A percentile compares a stretch with the other conserved stretches of the same genome.
These are phyloP conservation scores for Furcasterigmium furcatum DNA, from an alignment of 2,329 filamentous ascomycete genomes.

Conservation along the genomic window DNA sequence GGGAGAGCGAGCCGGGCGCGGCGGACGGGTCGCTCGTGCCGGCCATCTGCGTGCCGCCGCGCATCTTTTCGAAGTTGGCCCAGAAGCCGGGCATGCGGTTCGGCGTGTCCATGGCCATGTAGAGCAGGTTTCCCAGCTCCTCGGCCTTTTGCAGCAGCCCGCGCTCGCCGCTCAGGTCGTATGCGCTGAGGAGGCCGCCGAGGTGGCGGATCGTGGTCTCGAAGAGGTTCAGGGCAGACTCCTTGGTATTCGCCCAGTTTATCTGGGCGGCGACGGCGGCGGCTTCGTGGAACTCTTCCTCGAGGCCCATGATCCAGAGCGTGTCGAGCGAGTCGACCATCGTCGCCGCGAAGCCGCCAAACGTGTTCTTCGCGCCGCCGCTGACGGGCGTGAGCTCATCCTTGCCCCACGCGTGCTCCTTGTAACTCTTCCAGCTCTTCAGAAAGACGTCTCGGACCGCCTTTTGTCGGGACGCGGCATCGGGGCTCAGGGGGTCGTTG, in stretches of 20 bases:
- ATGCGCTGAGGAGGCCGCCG: conserved; percentile 66
- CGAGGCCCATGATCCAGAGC: conserved; percentile 52
- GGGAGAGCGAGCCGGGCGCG: conserved; percentile 59
- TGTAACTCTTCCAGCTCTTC: conserved; percentile 38
- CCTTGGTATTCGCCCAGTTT: conserved; percentile 46
- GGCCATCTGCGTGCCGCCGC: conserved; percentile 6
- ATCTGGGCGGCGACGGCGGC: conserved; percentile 39
- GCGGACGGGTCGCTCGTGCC: conserved; percentile 34
- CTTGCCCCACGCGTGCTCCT: conserved; percentile 37
- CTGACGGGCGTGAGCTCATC: conserved; percentile 42
- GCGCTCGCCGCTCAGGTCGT: conserved; percentile 58
- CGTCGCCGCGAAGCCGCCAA: conserved; percentile 45
- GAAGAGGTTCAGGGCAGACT: conserved; percentile 56
- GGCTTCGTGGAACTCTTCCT: conserved; percentile 45
- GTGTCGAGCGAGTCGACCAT: conserved; percentile 46
- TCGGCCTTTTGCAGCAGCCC: conserved; percentile 58
- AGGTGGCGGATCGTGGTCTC: conserved; percentile 72
- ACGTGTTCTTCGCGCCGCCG: conserved; percentile 32
- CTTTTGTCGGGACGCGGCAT: conserved; percentile 13
- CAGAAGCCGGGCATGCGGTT: conserved; percentile 56
- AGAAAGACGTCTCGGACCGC: conserved; percentile 29
- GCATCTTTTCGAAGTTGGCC: conserved; percentile 11
- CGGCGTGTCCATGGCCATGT: conserved; percentile 65
- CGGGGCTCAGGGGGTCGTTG: conserved; percentile 19
- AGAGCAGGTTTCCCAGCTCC: conserved; percentile 62